Evolutionary conservation across 1,284 basidiomycete species (phyloP).

Genomic region (Phellinidium pouzarii): DNA sequence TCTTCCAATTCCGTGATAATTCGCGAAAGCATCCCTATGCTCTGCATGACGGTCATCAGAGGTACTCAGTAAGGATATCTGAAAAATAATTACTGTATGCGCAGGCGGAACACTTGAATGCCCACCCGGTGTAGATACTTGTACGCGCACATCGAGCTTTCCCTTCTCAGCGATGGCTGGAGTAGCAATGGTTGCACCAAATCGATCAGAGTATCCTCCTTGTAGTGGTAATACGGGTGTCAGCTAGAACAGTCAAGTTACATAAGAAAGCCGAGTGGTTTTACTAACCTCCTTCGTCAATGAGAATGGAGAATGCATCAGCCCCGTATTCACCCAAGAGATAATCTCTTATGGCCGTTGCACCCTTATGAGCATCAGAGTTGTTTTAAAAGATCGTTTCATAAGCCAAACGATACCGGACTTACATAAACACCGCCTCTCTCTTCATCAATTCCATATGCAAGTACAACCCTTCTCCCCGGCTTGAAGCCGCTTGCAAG

Average conservation of each 20-base stretch:
- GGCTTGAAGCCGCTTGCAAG: conserved; percentile 48
- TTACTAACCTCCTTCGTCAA: conserved; percentile 42
- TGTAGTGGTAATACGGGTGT: conserved; percentile 13
- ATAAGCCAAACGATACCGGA: conserved; percentile 13
- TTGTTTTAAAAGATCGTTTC: neutral
- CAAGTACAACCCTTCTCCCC: conserved; percentile 47
- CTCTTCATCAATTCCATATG: conserved; percentile 73
- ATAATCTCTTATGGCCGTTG: conserved; percentile 37
- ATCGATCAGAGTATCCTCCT: conserved; percentile 32
- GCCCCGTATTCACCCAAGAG: conserved; percentile 46
- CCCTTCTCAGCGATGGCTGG: conserved; percentile 63
- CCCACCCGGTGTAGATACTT: conserved; percentile 53
- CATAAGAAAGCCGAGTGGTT: neutral
- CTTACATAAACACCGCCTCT: conserved; percentile 40
- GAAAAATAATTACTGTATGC: conserved; percentile 41
- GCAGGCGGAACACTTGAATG: conserved; percentile 59
- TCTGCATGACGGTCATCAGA: conserved; percentile 16
- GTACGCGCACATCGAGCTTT: conserved; percentile 48
- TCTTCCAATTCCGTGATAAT: conserved; percentile 33
- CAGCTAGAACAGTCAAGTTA: neutral
- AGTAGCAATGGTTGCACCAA: conserved; percentile 37
- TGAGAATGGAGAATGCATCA: conserved; percentile 47
- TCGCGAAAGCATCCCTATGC: conserved; percentile 34
- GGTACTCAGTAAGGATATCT: neutral
- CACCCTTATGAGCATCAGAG: conserved; percentile 34